Evolutionary conservation across 495 filamentous ascomycete genomes (phyloP), one percentile per base, ranked within the genome.

Genomic region (Bryoglossum gracile): DNA sequence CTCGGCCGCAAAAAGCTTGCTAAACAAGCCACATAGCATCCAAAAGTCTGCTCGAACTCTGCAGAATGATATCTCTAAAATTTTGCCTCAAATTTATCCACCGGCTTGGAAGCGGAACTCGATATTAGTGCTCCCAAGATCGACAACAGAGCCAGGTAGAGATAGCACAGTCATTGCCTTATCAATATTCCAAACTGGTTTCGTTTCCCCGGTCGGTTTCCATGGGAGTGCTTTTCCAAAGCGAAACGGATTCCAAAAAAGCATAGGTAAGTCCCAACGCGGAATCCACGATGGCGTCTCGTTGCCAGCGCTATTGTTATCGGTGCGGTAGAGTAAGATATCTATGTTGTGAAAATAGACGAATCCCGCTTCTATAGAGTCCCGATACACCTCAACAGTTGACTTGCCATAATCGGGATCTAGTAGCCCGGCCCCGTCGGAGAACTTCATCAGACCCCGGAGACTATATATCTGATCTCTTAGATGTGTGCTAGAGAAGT

Each of bases 181-280:
- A 30, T 55, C 46, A 46, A 58, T 58, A 9, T 33, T 48, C 52
- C 55, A 58, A 34, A 51, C 48, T 43, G 51, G 51, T 34, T 48
- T 55, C 17, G 38, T 55, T 4, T 46, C 34, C n/a, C 55, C 46
- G n/a, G 52, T 46, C 4, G 55, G 55, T 51, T 42, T 58, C 51
- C 46, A 58, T 8, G 52, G 55, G 8, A 58, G 38, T 21, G 36
- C 14, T 40, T 46, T 58, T 38, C 55, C 55, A 48, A 55, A 51
- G 25, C 52, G 46, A 48, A 55, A 55, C 33, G 55, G 55, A 26
- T 54, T 55, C 24, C 47, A 46, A 44, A 47, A 58, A 10, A 51
- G 44, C 46, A 58, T 58, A n/a, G 41, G 30, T 37, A 28, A 14
- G 26, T 55, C 43, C 55, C 51, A 55, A 9, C 46, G 40, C 41